Evolutionary conservation across 208 protist species (phyloP), one percentile per base, ranked within the genome.

Genomic region (Leptomonas seymouri): DNA sequence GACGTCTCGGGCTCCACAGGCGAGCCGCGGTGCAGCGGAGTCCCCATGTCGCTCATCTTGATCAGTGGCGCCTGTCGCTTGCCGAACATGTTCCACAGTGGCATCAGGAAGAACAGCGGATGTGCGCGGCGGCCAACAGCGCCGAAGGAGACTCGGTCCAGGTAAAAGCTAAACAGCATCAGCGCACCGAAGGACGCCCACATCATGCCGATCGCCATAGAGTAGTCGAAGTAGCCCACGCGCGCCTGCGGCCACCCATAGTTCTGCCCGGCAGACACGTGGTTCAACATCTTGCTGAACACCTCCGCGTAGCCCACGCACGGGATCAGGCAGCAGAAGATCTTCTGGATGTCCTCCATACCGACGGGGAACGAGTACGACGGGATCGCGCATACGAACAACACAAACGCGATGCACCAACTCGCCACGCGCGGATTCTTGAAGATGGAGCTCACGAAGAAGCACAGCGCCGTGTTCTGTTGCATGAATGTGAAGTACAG

Each of bases 111-210:
- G 67, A 97, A 95, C 34, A 93, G 70, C 56, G 85, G 86, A 67
- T 87, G 75, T 51, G 67, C 69, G 39, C 73, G 71, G 51, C 79
- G 74, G 28, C 90, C 90, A 57, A 91, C 82, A 0, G 80, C 75
- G 39, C 74, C 78, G 25, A 88, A 89, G 55, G 87, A 67, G 48
- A 97, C 90, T 58, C 80, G 85, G 73, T 97, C 90, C 14, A 97
- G 67, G 76, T 97, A 97, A 28, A 84, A 81, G 54, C 80, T 82
- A 31, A 97, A 67, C 25, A 93, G 55, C 49, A 93, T 77, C 70
- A 95, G 80, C 11, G 90, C 16, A 15, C 69, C 70, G 45, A 81
- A 85, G 23, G 87, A 92, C 7, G 81, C 83, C 84, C 85, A 91
- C 86, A 94, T 93, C 73, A 96, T 80, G 28, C 85, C 80, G 56